Percentiles rank a stretch among this genome's conserved stretches.
phyloP scores from a whole-genome alignment of 768 basidiomycete genomes.

The Dentipellis fragilis region DNA sequence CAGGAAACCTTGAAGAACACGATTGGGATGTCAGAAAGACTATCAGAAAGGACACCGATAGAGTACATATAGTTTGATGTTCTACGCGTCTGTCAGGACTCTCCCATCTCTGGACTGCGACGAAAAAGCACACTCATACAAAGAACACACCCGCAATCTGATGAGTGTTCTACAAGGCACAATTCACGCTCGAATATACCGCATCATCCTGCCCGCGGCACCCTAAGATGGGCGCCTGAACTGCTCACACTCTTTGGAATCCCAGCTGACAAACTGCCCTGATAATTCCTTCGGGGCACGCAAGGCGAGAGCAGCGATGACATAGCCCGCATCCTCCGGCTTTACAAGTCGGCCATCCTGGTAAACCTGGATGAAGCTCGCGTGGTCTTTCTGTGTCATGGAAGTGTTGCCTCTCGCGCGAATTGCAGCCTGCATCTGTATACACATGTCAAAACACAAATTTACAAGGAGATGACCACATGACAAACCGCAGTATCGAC shows the following conservation, averaged over 20 bases:
- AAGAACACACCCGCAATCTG: no score
- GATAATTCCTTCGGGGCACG: constrained; percentile 49
- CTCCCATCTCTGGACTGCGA: not conserved
- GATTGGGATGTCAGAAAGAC: no score
- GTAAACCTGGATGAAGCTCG: constrained; percentile 48
- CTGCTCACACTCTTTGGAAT: constrained; percentile 54
- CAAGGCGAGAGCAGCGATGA: constrained; percentile 71
- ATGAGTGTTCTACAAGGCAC: no score
- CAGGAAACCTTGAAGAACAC: no score
- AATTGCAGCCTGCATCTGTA: constrained; percentile 62
- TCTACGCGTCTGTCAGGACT: no score
- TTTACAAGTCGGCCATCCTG: constrained; percentile 61
- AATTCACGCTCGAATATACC: no score
- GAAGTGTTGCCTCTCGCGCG: constrained; percentile 37
- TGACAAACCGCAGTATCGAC: constrained; percentile 71
- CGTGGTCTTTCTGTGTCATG: constrained; percentile 48
- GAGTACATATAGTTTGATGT: no score
- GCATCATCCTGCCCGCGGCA: not conserved
- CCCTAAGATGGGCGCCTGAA: constrained; percentile 27
- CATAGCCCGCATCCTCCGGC: constrained; percentile 66
- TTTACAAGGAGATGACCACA: not conserved
- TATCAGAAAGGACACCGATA: no score
- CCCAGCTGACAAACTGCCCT: constrained; percentile 79
- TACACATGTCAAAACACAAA: constrained; percentile 1
- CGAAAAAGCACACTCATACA: not conserved